phyloP scores from a whole-genome alignment of 768 basidiomycete species.

The Mrakia blollopis region DNA sequence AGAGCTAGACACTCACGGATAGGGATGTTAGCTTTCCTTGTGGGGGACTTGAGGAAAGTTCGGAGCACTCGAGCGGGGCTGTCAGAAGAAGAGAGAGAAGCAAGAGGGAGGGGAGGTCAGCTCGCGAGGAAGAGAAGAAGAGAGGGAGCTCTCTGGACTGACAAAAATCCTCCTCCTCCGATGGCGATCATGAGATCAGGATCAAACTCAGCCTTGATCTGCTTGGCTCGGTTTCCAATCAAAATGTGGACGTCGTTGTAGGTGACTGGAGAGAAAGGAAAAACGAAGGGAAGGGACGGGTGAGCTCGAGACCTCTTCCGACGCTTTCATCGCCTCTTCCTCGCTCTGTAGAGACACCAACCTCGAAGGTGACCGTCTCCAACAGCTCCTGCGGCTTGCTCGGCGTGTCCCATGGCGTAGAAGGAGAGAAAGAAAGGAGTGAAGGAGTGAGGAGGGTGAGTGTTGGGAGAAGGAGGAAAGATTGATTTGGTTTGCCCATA shows the following conservation, averaged over 20 bases:
- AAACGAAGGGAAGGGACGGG: conserved; percentile 2
- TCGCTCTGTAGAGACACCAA: neutral
- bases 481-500: no score
- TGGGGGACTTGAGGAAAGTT: conserved; percentile 71
- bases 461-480: neutral
- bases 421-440: neutral
- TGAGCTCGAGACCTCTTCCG: neutral
- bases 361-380: conserved; percentile 30
- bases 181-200: conserved; percentile 33
- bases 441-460: neutral
- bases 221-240: conserved; percentile 14
- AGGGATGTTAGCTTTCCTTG: conserved; percentile 70
- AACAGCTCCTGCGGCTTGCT: conserved; percentile 5
- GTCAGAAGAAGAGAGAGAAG: neutral
- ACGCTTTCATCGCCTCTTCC: neutral
- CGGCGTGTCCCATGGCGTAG: neutral
- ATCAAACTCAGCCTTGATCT: conserved; percentile 29
- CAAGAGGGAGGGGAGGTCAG: neutral
- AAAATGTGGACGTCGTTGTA: conserved; percentile 33
- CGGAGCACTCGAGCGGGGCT: conserved; percentile 48
- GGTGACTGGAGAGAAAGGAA: conserved; percentile 18
- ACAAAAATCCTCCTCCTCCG: conserved; percentile 33
- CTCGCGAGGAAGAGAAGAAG: neutral
- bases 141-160: neutral
- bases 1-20: conserved; percentile 51